Evolutionary conservation across 352 stramenopile genomes (phyloP).

Genomic region (Peronospora farinosa): DNA sequence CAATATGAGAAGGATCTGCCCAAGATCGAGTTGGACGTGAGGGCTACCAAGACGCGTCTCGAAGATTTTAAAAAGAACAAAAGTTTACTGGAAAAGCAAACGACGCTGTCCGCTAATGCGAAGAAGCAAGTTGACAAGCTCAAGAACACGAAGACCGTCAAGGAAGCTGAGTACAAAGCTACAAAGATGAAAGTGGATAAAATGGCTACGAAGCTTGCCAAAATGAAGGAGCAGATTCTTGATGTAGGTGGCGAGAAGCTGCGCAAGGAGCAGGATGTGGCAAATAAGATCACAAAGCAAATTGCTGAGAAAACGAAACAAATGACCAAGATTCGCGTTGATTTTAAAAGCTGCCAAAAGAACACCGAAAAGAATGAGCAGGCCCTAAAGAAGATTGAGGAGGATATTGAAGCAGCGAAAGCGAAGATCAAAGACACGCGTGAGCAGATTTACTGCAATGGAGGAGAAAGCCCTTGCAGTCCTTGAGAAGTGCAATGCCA

Average conservation of each 20-base stretch:
- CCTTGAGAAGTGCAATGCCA: conserved; percentile 86
- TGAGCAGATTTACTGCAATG: conserved; percentile 86
- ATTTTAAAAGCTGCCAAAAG: conserved; percentile 82
- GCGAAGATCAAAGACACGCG: conserved; percentile 82
- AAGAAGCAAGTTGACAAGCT: conserved; percentile 84
- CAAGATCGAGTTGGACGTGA: conserved; percentile 85
- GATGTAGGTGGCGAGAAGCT: conserved; percentile 91
- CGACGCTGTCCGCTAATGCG: conserved; percentile 80
- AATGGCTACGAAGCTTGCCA: conserved; percentile 77
- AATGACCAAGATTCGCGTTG: conserved; percentile 80
- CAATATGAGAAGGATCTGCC: conserved; percentile 86
- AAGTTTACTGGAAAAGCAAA: conserved; percentile 78
- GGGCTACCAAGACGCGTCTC: conserved; percentile 53
- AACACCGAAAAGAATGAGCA: conserved; percentile 65
- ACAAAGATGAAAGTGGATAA: conserved; percentile 56
- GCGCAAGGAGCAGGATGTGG: conserved; percentile 90
- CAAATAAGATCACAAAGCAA: conserved; percentile 72
- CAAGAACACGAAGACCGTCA: conserved; percentile 74
- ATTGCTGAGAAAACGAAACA: conserved; percentile 88
- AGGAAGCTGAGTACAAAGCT: conserved; percentile 83
- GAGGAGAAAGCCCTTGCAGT: conserved; percentile 90
- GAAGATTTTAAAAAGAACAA: conserved; percentile 57
- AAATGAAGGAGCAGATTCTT: conserved; percentile 93
- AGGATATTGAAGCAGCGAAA: conserved; percentile 70
- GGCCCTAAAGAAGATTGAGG: conserved; percentile 51